phyloP scores from a whole-genome alignment of 805 yeast species.

The Hanseniaspora jakobsenii region DNA sequence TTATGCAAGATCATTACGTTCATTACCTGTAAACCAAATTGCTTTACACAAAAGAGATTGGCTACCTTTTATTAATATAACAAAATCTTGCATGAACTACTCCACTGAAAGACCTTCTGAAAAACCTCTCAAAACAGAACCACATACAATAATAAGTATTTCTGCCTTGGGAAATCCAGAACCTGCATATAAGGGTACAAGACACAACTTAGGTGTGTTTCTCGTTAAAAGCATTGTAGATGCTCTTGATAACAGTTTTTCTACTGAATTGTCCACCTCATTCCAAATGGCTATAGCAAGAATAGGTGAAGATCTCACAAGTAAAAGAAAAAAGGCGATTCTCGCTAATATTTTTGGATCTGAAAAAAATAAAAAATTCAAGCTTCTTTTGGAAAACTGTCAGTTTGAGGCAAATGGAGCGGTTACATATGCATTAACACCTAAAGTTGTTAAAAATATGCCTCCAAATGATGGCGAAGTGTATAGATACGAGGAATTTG shows the following conservation, averaged over 20 bases:
- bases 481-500: no score
- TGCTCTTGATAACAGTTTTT: neutral
- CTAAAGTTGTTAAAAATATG: no score
- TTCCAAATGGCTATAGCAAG: neutral
- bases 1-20: no score
- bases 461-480: no score
- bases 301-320: no score
- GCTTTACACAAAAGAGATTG: no score
- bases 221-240: neutral
- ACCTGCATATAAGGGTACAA: conserved; percentile 1
- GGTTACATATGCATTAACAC: no score
- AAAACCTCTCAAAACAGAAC: neutral
- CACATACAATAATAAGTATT: neutral
- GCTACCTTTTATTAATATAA: no score
- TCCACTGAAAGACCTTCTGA: neutral
- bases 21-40: no score
- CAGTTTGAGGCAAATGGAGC: no score
- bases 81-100: neutral
- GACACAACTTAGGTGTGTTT: conserved; percentile 11
- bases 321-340: neutral
- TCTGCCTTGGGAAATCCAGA: conserved; percentile 12
- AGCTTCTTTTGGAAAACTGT: no score
- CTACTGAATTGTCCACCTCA: neutral
- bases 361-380: neutral
- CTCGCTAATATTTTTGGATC: neutral